phyloP scores from a whole-genome alignment of 2,329 filamentous ascomycete genomes.

The Nemania bipapillata region DNA sequence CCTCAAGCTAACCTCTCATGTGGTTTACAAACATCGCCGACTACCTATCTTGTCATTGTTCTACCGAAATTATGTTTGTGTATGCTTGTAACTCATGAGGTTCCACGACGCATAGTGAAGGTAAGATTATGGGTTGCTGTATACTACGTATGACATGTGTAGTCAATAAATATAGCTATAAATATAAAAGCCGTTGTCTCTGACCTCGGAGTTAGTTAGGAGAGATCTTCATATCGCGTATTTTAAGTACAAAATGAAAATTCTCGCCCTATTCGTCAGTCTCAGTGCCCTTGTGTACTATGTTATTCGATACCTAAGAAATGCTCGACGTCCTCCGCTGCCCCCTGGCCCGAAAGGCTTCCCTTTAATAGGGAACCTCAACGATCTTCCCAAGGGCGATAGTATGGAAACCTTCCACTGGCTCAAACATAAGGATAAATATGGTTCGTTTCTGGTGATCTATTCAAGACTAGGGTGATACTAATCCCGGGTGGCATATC shows the following conservation, averaged over 20 bases:
- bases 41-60: neutral
- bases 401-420: constrained; percentile 55
- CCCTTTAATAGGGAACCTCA: constrained; percentile 63
- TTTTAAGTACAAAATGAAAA: neutral
- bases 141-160: neutral
- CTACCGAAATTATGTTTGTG: neutral
- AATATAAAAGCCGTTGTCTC: neutral
- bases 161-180: neutral
- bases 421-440: constrained; percentile 54
- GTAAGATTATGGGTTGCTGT: neutral
- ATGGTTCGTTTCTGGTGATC: constrained; percentile 38
- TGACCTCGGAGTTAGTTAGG: neutral
- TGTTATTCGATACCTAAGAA: constrained; percentile 1
- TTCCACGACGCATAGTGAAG: neutral
- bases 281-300: neutral
- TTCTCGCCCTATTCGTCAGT: neutral
- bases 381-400: constrained; percentile 58
- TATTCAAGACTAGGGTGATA: neutral
- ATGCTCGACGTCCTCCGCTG: constrained; percentile 39
- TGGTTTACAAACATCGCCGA: neutral
- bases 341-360: constrained; percentile 63
- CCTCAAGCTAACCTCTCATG: neutral
- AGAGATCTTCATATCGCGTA: neutral
- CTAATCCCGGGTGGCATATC: neutral
- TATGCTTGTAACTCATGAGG: neutral